Evolutionary conservation across 495 filamentous ascomycete genomes (phyloP), one percentile per base, ranked within the genome.

Genomic region (Bryoglossum gracile): DNA sequence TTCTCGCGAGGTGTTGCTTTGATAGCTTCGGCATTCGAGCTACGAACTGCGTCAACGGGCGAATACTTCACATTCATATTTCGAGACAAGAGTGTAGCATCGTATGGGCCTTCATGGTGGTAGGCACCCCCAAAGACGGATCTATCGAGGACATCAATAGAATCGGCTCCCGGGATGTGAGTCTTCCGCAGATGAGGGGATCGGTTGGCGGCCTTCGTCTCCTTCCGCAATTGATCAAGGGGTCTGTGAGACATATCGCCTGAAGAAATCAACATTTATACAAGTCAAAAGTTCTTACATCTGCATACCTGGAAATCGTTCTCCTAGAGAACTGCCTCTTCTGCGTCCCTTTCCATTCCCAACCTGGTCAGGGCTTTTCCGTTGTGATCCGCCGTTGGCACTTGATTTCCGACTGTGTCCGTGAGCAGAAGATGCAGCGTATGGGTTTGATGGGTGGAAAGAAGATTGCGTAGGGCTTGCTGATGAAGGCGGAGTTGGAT

Each of bases 61-160:
- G 68, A 86, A 60, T 62, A 71, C 43, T 73, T 67, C 58, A 64
- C 71, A 56, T 64, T n/a, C 2, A 62, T 66, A 63, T 95, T 95
- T 17, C 85, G 70, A 21, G 86, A 76, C 4, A 81, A 65, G 37
- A 86, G 72, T 3, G 85, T 83, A 0, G 92, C 88, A 62, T 98
- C 92, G 54, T 86, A 98, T 0, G 92, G 92, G 0, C 92, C 92
- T 47, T 85, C 86, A 55, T 98, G 92, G 62, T 98, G 92, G 58
- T 94, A 97, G 2, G 70, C 65, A 6, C 63, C 66, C 14, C 72
- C 69, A 1, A 81, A 66, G 6, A 62, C 58, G 1, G 69, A 63
- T 43, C 70, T 66, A 56, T 95, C 92, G 0, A 98, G 75, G 2
- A 72, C 62, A 64, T 98, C 92, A 54, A 98, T 89, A 10, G 72